phyloP scores from a whole-genome alignment of 2,329 filamentous ascomycete genomes.

The Ophiostoma pallidulum region DNA sequence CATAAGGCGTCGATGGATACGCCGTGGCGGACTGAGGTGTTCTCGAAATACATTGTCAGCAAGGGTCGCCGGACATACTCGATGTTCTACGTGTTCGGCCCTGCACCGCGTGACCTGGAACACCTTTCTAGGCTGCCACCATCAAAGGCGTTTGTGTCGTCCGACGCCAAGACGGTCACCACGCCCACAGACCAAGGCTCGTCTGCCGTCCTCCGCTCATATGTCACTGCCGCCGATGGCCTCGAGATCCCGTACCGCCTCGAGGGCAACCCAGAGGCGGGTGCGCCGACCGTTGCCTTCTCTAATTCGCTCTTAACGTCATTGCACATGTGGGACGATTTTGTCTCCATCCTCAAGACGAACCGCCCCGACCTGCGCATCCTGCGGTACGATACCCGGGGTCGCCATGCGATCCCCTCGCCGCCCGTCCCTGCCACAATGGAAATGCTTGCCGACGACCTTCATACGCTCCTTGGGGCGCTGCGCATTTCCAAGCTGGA shows the following conservation, averaged over 20 bases:
- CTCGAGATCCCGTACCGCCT: slow-evolving; percentile 63
- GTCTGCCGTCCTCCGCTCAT: slow-evolving; percentile 54
- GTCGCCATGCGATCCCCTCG: slow-evolving; percentile 44
- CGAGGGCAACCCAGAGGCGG: slow-evolving; percentile 57
- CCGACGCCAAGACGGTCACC: slow-evolving; percentile 48
- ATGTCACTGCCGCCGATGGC: slow-evolving; percentile 55
- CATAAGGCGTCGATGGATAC: slow-evolving; percentile 55
- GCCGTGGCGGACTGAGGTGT: slow-evolving; percentile 50
- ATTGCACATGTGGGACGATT: slow-evolving; percentile 70
- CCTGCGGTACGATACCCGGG: slow-evolving; percentile 68
- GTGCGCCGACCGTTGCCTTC: slow-evolving; percentile 65
- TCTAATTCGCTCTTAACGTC: slow-evolving; percentile 73
- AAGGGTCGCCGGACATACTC: slow-evolving; percentile 54
- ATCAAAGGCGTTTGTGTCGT: slow-evolving; percentile 39
- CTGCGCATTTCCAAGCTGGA: slow-evolving; percentile 59
- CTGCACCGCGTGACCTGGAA: slow-evolving; percentile 58
- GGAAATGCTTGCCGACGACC: slow-evolving; percentile 58
- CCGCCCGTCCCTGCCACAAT: slow-evolving; percentile 46
- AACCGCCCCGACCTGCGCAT: slow-evolving; percentile 58
- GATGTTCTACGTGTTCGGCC: slow-evolving; percentile 72
- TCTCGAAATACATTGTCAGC: slow-evolving; percentile 46
- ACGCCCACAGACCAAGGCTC: slow-evolving; percentile 31
- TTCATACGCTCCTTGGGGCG: slow-evolving; percentile 55
- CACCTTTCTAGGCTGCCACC: slow-evolving; percentile 43
- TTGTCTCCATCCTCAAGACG: slow-evolving; percentile 52